phyloP scores from a whole-genome alignment of 768 basidiomycete species.

The Lyophyllum atratum region DNA sequence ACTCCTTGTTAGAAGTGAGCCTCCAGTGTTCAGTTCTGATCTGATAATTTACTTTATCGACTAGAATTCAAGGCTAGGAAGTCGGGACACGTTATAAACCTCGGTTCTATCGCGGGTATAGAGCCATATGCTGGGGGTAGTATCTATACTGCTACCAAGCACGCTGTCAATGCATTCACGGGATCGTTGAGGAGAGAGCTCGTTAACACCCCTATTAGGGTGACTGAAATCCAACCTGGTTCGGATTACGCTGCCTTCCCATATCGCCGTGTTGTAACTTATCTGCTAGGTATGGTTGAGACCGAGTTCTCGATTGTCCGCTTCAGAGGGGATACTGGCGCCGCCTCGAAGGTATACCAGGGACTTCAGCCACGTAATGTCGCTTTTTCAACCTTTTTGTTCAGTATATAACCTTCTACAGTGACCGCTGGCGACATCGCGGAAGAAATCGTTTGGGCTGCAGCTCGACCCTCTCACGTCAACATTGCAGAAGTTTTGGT shows the following conservation, averaged over 20 bases:
- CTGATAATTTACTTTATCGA: not conserved
- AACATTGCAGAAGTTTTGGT: conserved; percentile 84
- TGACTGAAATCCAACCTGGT: conserved; percentile 95
- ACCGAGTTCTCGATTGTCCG: conserved; percentile 93
- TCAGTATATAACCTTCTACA: conserved; percentile 28
- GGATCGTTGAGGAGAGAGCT: conserved; percentile 82
- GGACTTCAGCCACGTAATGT: conserved; percentile 85
- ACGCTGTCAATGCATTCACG: conserved; percentile 85
- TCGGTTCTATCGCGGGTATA: conserved; percentile 89
- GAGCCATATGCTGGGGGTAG: conserved; percentile 90
- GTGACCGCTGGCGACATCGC: conserved; percentile 88
- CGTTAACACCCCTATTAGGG: conserved; percentile 90
- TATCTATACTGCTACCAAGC: conserved; percentile 92
- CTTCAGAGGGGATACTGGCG: conserved; percentile 79
- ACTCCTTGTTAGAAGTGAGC: conserved; percentile 58
- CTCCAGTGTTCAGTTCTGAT: not conserved
- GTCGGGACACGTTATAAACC: conserved; percentile 88
- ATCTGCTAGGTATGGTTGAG: conserved; percentile 71
- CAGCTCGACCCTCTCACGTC: conserved; percentile 88
- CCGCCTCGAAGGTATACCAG: conserved; percentile 89
- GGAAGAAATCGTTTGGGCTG: conserved; percentile 98
- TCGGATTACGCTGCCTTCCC: conserved; percentile 19
- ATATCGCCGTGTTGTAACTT: not conserved
- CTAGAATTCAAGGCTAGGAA: conserved; percentile 78
- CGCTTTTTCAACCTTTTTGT: not conserved